Base-by-base conservation (phyloP, 352 stramenopile species). In the Phytophthora niederhauseri region DNA sequence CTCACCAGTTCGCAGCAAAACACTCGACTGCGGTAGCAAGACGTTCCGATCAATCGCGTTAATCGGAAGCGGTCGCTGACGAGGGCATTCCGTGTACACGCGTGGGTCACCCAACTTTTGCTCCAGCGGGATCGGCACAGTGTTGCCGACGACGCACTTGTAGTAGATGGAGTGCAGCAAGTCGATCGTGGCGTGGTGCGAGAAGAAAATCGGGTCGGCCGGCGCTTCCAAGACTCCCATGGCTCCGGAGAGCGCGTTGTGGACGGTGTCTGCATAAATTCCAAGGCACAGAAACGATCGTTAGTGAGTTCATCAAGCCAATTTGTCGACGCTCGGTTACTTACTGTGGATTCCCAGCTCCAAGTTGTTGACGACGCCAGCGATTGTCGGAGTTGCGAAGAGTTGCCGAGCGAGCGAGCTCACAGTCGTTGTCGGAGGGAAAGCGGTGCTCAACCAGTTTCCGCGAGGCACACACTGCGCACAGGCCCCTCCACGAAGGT, bases 191-290 rank as follows among this genome's bases (percentile, higher is more conserved):
- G 88, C 76, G 72, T 97, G 89, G 57, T 97, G 89, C 30, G 88
- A 95, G 57, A 81, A 97, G 76, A 97, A 97, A 57, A 97, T 94
- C 6, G 88, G 88, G 34, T 97, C 89, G 1, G 87, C 81, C 3
- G 89, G 84, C 12, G 89, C 84, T 71, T 95, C 84, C 51, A 96
- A 65, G 46, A 85, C 58, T 22, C 72, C 77, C 88, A 97, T 96
- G 41, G 78, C 77, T 6, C 87, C 89, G 3, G 54, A 75, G 0
- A 97, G 70, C 11, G 85, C 74, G 61, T 75, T 93, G 76, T 97
- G 89, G 28, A 96, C 81, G 60, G 87, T 95, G 60, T 96, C 85
- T 94, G 43, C 22, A 61, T 64, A 56, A 59, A 48, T 41, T 67
- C 14, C n/a, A 38, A 46, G 17, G 14, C 9, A 57, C 12, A 59